Evolutionary conservation across 2,329 filamentous ascomycete genomes (phyloP), one percentile per base, ranked within the genome.

Genomic region (Aspergillus intermedius): DNA sequence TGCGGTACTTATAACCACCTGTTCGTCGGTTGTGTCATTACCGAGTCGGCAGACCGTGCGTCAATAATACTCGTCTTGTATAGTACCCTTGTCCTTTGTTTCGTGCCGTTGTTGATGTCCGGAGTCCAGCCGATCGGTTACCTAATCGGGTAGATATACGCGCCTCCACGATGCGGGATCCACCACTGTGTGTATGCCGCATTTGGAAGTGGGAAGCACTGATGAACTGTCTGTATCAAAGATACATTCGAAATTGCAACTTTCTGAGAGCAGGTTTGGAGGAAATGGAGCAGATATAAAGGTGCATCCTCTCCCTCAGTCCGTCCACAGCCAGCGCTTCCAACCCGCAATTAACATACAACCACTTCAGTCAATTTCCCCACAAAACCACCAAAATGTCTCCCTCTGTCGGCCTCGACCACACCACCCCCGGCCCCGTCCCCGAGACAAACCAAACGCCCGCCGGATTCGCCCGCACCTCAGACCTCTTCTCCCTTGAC

Each of bases 401-500:
- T 21, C 57, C 58, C 42, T 51, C 58, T 19, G 49, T 61, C 39
- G 48, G 52, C 47, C 54, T 59, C 48, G 54, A 59, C 25, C 53
- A 55, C 48, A 52, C 56, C 44, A 49, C 54, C 8, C 47, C 56
- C 7, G 48, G 51, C 5, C 50, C 50, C 46, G 48, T 63, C 32
- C 64, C 67, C 7, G 63, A 68, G 43, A 62, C 63, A 1, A 58
- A 54, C 30, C 59, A 65, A 42, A 64, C 66, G 8, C 61, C 67
- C 5, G 54, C 67, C 13, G 51, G 53, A 7, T 52, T 56, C 34
- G 54, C 56, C 2, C 37, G 54, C 32, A 53, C 57, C 10, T 52
- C 60, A 59, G 47, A 56, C 30, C 68, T 75, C 30, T 76, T 78
- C 56, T 76, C 75, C 4, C 71, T 78, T 8, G 60, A 65, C 39